Conservation (phyloP, 2,329 filamentous ascomycete genomes). For the Curvularia eragrostidis region DNA sequence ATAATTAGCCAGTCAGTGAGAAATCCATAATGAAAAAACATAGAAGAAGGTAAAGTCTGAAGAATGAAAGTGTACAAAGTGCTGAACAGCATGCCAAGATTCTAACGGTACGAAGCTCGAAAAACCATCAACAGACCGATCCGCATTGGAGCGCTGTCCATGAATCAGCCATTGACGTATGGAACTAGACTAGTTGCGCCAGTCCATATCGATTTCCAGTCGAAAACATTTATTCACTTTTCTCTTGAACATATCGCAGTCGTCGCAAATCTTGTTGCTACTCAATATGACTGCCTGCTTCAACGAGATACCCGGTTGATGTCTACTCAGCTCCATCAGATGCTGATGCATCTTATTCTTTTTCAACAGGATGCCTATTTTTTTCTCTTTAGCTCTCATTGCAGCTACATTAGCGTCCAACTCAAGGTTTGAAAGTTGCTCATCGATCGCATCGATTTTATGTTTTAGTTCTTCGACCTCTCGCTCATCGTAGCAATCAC, state of each 20-base stretch:
- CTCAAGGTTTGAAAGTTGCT: not conserved
- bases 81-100: too few relatives aligned
- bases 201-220: not conserved
- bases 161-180: too few relatives aligned
- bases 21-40: too few relatives aligned
- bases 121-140: too few relatives aligned
- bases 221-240: not conserved
- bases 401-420: not conserved
- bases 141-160: too few relatives aligned
- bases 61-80: too few relatives aligned
- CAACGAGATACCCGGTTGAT: not conserved
- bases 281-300: not conserved
- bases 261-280: not conserved
- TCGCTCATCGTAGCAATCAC: not conserved
- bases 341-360: not conserved
- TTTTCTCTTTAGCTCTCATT: not conserved
- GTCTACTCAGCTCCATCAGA: not conserved
- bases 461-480: not conserved
- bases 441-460: not conserved
- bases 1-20: too few relatives aligned
- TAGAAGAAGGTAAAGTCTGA: too few relatives aligned
- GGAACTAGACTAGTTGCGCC: not conserved
- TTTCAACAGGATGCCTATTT: not conserved
- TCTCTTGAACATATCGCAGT: not conserved
- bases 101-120: too few relatives aligned